Percentiles rank a stretch among this genome's conserved stretches.
Conservation (phyloP, 306 rosid species). For the Purshia tridentata region DNA sequence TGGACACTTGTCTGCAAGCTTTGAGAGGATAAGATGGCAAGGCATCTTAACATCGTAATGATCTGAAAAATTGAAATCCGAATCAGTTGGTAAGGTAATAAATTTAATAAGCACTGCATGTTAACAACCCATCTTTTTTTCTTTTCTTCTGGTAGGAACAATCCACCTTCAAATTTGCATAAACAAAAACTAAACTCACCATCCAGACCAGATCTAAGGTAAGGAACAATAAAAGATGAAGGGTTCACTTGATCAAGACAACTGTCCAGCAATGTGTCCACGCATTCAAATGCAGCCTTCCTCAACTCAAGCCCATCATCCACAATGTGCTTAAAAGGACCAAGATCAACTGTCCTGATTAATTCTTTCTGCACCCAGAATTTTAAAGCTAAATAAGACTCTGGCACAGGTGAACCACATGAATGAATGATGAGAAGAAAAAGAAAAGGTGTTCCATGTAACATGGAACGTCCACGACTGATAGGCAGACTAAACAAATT, state of each 20-base stretch:
- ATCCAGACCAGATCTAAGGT: conserved; percentile 93
- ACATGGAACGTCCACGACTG: background rate
- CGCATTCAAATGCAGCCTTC: conserved; percentile 99
- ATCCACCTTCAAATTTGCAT: conserved; percentile 1
- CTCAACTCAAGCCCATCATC: conserved; percentile 99
- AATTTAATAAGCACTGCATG: background rate
- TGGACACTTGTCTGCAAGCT: conserved; percentile 95
- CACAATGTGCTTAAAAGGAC: conserved; percentile 98
- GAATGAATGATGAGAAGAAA: background rate
- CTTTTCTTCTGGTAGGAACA: no score
- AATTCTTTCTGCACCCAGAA: conserved; percentile 79
- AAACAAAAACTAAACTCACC: conserved; percentile 52
- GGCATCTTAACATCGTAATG: conserved; percentile 99
- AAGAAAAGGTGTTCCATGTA: background rate
- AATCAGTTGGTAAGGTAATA: background rate
- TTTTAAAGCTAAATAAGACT: conserved; percentile 1
- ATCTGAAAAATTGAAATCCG: conserved; percentile 46
- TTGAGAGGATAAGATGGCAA: conserved; percentile 96
- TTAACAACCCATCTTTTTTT: background rate
- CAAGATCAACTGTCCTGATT: conserved; percentile 96
- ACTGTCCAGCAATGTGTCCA: conserved; percentile 92
- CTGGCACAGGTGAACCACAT: conserved; percentile 5
- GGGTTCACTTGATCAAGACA: conserved; percentile 99
- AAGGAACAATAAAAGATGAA: conserved; percentile 92
- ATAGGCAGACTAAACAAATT: no score